Conservation (phyloP, 306 rosid species). For the Macrotyloma uniflorum region DNA sequence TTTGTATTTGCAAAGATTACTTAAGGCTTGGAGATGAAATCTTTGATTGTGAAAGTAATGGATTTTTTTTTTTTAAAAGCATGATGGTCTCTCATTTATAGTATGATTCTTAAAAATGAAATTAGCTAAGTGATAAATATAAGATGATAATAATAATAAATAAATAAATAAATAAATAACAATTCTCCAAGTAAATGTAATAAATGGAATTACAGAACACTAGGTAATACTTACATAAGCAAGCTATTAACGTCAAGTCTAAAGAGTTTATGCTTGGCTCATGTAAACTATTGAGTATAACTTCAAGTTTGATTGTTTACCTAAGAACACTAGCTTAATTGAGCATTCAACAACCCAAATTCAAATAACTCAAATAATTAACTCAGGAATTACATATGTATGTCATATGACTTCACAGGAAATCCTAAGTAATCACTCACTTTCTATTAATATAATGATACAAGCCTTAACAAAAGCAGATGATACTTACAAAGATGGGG, state of each 20-base stretch:
- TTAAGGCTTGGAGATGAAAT: not conserved
- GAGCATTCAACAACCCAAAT: not conserved
- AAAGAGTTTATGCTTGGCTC: not conserved
- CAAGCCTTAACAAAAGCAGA: constrained; percentile 27
- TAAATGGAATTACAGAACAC: not conserved
- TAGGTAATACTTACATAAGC: not conserved
- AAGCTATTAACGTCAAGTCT: not conserved
- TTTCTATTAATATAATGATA: constrained; percentile 8
- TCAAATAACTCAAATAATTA: not conserved
- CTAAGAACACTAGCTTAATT: not conserved
- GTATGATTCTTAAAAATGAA: not conserved
- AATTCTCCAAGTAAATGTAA: not conserved
- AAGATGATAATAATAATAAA: not conserved
- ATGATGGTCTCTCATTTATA: not conserved
- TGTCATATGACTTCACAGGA: constrained; percentile 30
- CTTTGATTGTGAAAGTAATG: not conserved
- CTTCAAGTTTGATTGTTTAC: not conserved
- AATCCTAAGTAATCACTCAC: not conserved
- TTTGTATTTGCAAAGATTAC: not conserved
- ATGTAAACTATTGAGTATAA: not conserved
- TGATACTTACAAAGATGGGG: constrained; percentile 85
- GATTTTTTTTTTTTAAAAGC: not conserved
- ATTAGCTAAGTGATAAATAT: not conserved
- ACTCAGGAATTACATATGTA: not conserved
- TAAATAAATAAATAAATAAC: not conserved